Base-by-base conservation (phyloP, 371 early-diverging fungal species). In the Smittium mucronatum region DNA sequence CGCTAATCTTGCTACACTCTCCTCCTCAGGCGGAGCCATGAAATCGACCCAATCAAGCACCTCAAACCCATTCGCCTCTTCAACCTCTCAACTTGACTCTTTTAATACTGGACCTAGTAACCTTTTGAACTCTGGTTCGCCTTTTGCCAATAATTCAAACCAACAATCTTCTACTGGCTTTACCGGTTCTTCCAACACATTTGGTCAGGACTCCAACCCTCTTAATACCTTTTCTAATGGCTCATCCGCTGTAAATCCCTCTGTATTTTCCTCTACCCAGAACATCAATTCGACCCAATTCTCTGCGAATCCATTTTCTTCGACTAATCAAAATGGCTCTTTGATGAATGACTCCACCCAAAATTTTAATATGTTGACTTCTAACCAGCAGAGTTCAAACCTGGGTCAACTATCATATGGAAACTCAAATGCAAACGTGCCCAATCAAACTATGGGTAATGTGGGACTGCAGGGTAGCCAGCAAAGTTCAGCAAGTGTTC, bases 1-100 rank as follows among this genome's bases (percentile, higher is more conserved):
- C 68, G 83, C 83, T 47, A 82, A 77, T 72, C 65, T 82, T 33
- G 82, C 83, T n/a, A 69, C 79, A 35, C 47, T 70, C 1, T 72
- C 76, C 32, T 58, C 36, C 64, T 61, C 63, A 5, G 33, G 33
- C 63, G 31, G 31, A 61, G 16, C 26, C 5, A 61, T 5, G 5
- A 16, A 16, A 2, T 30, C 15, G 2, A 26, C 59, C 26, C 28
- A n/a, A 59, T 26, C 59, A 15, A 5, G 25, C 11, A 59, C 5
- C 32, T 31, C 16, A 64, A 64, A 64, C 64, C 64, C 64, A 29
- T 64, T 64, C 33, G 64, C 63, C 63, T 28, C 63, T 61, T 61
- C 63, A 11, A 11, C 28, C 30, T n/a, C 63, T 11, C 30, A 30
- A 16, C 32, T n/a, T n/a, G 15, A 61, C 5, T 15, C 5, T n/a